phyloP scores from a whole-genome alignment of 139 green algal species.

The Yamagishiella unicocca region DNA sequence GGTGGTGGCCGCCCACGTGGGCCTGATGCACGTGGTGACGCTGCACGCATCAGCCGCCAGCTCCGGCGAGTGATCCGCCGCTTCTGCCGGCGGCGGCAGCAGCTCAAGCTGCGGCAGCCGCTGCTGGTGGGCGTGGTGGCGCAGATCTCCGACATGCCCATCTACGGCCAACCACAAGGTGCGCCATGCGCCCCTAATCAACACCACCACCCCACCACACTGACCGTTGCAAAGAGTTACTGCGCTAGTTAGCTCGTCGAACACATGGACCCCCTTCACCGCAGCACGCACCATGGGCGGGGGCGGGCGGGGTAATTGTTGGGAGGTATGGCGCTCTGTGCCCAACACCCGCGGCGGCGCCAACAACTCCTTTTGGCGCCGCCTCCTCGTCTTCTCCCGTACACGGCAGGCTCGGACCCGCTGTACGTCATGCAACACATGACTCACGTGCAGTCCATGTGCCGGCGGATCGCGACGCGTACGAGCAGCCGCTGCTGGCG shows the following conservation, averaged over 20 bases:
- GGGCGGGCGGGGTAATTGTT: not conserved
- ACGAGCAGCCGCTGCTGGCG: slow-evolving; percentile 24
- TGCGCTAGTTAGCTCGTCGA: not conserved
- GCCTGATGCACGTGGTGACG: slow-evolving; percentile 20
- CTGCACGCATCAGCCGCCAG: not conserved
- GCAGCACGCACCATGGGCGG: not conserved
- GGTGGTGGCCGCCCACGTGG: slow-evolving; percentile 7
- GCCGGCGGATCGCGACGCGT: not conserved
- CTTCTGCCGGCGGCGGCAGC: not conserved
- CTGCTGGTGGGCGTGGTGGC: slow-evolving; percentile 18
- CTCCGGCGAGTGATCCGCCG: not conserved
- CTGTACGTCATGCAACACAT: not conserved
- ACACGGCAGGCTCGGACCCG: slow-evolving; percentile 5
- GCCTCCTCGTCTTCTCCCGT: not conserved
- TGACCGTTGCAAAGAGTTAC: too few relatives aligned
- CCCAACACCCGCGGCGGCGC: too few relatives aligned
- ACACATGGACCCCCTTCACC: too few relatives aligned
- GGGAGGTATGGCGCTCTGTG: too few relatives aligned
- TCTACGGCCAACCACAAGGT: slow-evolving; percentile 10
- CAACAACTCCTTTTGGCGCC: not conserved
- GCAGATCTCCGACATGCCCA: slow-evolving; percentile 1
- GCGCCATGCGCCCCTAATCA: not conserved
- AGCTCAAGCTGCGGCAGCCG: not conserved
- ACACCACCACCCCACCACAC: not conserved
- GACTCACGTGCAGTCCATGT: slow-evolving; percentile 10